Evolutionary conservation across 2,329 filamentous ascomycete species (phyloP).

Genomic region (Hymenotorrendiella dingleyae): DNA sequence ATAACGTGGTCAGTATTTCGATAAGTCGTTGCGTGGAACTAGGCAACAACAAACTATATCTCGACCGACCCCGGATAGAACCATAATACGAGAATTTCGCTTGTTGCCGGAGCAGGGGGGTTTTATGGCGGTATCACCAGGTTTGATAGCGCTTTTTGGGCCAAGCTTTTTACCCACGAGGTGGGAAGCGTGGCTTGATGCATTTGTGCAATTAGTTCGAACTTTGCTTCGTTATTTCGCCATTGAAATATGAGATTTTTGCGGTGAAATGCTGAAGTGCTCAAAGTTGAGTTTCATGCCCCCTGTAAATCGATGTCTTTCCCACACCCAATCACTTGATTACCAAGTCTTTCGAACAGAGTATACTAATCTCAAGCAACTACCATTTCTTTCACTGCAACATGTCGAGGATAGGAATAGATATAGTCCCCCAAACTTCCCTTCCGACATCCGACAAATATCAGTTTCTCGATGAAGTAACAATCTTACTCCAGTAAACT

Average conservation of each 20-base stretch:
- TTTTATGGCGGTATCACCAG: constrained; percentile 12
- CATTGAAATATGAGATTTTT: background rate
- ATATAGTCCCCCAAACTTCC: background rate
- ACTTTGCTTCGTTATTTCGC: background rate
- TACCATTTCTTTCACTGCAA: too few relatives aligned
- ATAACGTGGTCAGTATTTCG: constrained; percentile 7
- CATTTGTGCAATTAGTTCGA: background rate
- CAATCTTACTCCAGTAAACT: background rate
- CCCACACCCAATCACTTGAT: too few relatives aligned
- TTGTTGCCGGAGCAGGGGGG: background rate
- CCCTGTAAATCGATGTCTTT: too few relatives aligned
- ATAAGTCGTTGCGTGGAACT: constrained; percentile 9
- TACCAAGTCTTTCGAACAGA: too few relatives aligned
- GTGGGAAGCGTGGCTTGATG: constrained; percentile 12
- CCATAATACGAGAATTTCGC: constrained; percentile 10
- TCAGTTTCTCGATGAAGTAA: background rate
- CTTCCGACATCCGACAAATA: constrained; percentile 6
- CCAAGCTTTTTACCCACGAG: constrained; percentile 8
- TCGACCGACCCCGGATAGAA: constrained; percentile 14
- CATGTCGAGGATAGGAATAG: constrained; percentile 5
- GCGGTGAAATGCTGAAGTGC: background rate
- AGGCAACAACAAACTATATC: constrained; percentile 10
- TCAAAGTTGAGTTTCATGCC: too few relatives aligned
- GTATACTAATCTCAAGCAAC: too few relatives aligned
- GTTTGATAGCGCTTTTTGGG: constrained; percentile 5